phyloP scores from a whole-genome alignment of 257 asterid genomes.

The Nicotiana knightiana region DNA sequence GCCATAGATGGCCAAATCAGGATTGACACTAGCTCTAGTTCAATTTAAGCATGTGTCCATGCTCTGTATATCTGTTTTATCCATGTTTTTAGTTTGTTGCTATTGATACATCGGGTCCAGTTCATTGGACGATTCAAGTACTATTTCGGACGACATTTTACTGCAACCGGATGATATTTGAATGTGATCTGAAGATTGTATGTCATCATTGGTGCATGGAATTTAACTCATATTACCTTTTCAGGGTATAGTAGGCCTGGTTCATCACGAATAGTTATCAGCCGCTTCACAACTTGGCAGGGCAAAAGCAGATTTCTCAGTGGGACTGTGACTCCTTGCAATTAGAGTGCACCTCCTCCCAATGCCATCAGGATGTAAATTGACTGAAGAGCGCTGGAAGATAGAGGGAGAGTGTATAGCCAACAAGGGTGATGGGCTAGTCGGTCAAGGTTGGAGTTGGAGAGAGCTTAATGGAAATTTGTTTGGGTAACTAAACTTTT shows the following conservation, averaged over 20 bases:
- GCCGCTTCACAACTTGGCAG: background rate
- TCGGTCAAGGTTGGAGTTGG: conserved; percentile 4
- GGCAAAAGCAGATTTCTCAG: background rate
- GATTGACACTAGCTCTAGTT: background rate
- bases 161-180: background rate
- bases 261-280: background rate
- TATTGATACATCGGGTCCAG: background rate
- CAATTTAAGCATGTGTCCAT: background rate
- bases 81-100: background rate
- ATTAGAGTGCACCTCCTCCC: background rate
- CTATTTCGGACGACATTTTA: background rate
- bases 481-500: background rate
- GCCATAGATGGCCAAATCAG: background rate
- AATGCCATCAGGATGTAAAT: background rate
- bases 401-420: background rate
- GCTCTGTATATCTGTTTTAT: background rate
- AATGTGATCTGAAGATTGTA: background rate
- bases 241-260: background rate
- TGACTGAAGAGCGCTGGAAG: background rate
- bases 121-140: background rate
- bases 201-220: background rate
- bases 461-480: background rate
- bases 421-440: background rate
- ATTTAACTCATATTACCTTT: background rate
- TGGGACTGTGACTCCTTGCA: background rate